Conservation (phyloP, 352 stramenopile species). For the Globisporangium nodosum region DNA sequence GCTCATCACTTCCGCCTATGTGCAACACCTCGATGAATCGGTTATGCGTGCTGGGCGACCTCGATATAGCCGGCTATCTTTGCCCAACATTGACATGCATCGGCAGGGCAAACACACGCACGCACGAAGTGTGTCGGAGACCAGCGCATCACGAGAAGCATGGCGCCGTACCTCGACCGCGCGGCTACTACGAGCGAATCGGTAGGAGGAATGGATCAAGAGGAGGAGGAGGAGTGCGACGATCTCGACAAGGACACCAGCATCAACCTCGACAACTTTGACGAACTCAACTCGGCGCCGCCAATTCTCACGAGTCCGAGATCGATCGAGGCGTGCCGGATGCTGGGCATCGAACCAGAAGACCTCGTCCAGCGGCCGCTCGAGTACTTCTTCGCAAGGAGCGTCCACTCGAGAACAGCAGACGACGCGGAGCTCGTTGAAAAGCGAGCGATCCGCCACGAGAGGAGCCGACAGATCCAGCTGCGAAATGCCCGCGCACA, state of each 20-base stretch:
- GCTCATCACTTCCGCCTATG: constrained; percentile 20
- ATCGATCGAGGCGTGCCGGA: constrained; percentile 64
- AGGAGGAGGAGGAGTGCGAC: constrained; percentile 5
- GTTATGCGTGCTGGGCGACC: too few relatives aligned
- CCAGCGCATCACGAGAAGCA: not conserved
- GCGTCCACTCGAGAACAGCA: not conserved
- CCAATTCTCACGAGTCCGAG: constrained; percentile 60
- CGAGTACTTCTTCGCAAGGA: constrained; percentile 47
- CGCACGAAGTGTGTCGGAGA: not conserved
- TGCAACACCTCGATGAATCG: too few relatives aligned
- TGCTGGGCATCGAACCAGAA: constrained; percentile 63
- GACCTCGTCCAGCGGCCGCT: constrained; percentile 54
- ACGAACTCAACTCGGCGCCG: constrained; percentile 27
- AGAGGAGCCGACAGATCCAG: constrained; percentile 47
- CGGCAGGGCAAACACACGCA: too few relatives aligned
- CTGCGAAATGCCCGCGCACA: constrained; percentile 45
- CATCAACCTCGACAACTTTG: constrained; percentile 64
- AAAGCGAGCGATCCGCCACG: constrained; percentile 55
- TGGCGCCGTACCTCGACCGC: not conserved
- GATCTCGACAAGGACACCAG: constrained; percentile 9
- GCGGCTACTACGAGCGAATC: not conserved
- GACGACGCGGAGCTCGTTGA: constrained; percentile 33
- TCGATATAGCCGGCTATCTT: too few relatives aligned
- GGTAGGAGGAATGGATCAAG: not conserved
- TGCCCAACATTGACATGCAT: too few relatives aligned